Evolutionary conservation across 805 yeast species (phyloP), one percentile per base, ranked within the genome.

Genomic region (Candida rishiriensis): DNA sequence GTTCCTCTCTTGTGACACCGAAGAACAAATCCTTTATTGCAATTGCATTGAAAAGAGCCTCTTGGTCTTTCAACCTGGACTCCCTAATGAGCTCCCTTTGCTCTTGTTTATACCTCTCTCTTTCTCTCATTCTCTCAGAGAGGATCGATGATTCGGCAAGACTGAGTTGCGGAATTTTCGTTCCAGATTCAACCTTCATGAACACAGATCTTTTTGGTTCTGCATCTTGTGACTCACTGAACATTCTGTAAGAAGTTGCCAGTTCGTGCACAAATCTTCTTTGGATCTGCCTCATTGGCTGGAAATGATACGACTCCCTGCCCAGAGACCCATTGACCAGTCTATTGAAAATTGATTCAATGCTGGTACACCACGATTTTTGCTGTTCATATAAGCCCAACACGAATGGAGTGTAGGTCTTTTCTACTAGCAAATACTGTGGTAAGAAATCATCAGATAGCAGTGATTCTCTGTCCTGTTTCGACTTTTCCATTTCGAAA

Each of bases 171-270:
- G 88, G 87, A 2, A 67, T 44, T 10, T 49, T 54, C 0, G 69
- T 58, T 1, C 43, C 50, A 11, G 53, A 46, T 7, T 60, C 56
- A 37, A 70, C 61, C 40, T 69, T 64, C n/a, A 88, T 71, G 50
- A 76, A 81, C 0, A 88, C 91, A 10, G 84, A 77, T 48, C 96
- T 64, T 41, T 78, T 71, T 0, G 96, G 96, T 51, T 88, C 96
- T 2, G 76, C 78, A 61, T 87, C 96, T 49, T 86, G 93, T 2
- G 90, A 77, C 54, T 85, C 89, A 0, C 84, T 70, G 52, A 76
- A 80, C 11, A 88, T 54, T 11, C 73, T 68, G 59, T 69, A 88
- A 0, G 78, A 63, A 21, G 71, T 76, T 0, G 89, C 83, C 34
- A 89, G 56, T 41, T 79, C 80, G 56, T 82, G 91, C 21, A 89